Base-by-base conservation (phyloP, 805 yeast species). In the Myxozyma nipponensis region DNA sequence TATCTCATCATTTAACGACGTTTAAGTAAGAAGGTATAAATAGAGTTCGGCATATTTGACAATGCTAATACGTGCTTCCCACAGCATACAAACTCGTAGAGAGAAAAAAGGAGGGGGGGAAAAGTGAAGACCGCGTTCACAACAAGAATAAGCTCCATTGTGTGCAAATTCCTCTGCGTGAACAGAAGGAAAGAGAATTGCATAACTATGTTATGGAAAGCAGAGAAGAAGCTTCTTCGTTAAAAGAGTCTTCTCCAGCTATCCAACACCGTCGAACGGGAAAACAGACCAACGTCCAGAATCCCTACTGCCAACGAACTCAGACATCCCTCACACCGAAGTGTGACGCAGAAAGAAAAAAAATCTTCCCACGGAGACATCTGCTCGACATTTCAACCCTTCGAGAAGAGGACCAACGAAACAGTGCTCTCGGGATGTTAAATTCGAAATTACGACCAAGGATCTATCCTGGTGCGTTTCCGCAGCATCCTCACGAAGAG, bases 81-180 rank as follows among this genome's bases (percentile, higher is more conserved):
- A n/a, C 40, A 47, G 23, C 47, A 22, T 59, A 25, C 28, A 40
- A 45, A 44, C 37, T 46, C 54, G 42, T 44, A 50, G 42, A 41
- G 42, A 52, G 39, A 42, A 47, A 44, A 44, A 50, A 44, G 49
- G 45, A 38, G n/a, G n/a, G n/a, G n/a, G n/a, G n/a, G n/a, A 45
- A 49, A 39, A 51, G 39, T 47, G 52, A 50, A 49, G 50, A 36
- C 37, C 41, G 43, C 38, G 46, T 56, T 42, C 56, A 49, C 54
- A 45, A 40, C 59, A 49, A 63, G 65, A 65, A 47, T 65, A 64
- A 65, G 69, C 69, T 65, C 69, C 69, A 65, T 65, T 64, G 68
- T 47, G 68, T 65, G 62, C 63, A 56, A 47, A 52, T 34, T 24
- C 19, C 38, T 13, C 38, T 6, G 6, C 45, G 37, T 28, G 21